A percentile compares a stretch with the other conserved stretches of the same genome.
Evolutionary conservation across 176 grass and related monocot species (phyloP).

Genomic region (barley (Hordeum vulgare)): DNA sequence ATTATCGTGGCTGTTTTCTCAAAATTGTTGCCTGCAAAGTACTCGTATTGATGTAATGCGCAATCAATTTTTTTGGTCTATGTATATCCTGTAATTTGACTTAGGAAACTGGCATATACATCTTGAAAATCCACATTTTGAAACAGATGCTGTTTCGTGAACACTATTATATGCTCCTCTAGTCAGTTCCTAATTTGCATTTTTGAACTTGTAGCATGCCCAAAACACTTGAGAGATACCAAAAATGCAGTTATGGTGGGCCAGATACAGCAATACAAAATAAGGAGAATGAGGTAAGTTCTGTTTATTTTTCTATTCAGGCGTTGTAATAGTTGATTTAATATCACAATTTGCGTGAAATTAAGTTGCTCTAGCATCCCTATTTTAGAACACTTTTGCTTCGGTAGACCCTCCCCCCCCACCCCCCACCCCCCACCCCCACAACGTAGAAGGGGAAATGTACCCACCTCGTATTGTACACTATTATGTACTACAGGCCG

Average conservation of each 20-base stretch:
- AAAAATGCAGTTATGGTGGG: conserved; percentile 51
- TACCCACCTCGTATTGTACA: too few relatives aligned
- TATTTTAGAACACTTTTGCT: too few relatives aligned
- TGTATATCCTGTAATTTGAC: background rate
- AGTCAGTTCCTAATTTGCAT: background rate
- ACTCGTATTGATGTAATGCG: background rate
- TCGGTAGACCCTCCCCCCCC: too few relatives aligned
- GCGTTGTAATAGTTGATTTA: background rate
- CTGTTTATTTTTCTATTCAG: background rate
- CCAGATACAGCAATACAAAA: conserved; percentile 64
- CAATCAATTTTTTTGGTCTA: background rate
- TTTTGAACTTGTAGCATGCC: conserved; percentile 54
- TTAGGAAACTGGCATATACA: background rate
- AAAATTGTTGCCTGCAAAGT: background rate
- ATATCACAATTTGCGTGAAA: background rate
- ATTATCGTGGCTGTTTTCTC: background rate
- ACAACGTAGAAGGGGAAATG: too few relatives aligned
- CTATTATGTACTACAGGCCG: too few relatives aligned
- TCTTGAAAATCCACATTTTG: background rate
- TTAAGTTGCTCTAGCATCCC: background rate
- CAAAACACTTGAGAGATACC: conserved; percentile 65
- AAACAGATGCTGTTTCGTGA: background rate
- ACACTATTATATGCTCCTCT: background rate
- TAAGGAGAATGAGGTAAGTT: conserved; percentile 66
- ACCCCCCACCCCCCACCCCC: too few relatives aligned